Evolutionary conservation across 768 basidiomycete species (phyloP).

Genomic region (Trametes cingulata): DNA sequence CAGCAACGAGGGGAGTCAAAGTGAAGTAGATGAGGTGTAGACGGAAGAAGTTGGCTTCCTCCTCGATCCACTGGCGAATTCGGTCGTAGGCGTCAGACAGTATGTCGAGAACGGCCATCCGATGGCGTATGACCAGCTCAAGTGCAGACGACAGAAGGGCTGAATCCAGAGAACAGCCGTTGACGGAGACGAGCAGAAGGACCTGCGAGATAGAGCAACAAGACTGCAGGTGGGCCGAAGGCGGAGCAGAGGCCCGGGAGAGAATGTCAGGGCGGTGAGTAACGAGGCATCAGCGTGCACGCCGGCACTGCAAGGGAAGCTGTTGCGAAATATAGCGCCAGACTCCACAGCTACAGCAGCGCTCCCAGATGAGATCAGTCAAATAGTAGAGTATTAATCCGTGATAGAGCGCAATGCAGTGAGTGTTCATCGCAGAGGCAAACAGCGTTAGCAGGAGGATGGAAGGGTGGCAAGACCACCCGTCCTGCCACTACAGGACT

Average conservation of each 20-base stretch:
- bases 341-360: not conserved
- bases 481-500: no score
- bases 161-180: not conserved
- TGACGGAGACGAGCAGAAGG: not conserved
- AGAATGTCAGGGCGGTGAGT: not conserved
- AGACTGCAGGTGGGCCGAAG: not conserved
- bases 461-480: no score
- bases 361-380: not conserved
- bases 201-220: not conserved
- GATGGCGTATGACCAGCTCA: not conserved
- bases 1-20: conserved; percentile 57
- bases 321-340: not conserved
- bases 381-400: not conserved
- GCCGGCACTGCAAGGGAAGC: not conserved
- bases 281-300: conserved; percentile 1
- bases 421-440: no score
- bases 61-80: conserved; percentile 20
- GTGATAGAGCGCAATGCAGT: not conserved
- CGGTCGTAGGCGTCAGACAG: conserved; percentile 6
- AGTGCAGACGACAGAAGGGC: not conserved
- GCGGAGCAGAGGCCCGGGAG: not conserved
- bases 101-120: conserved; percentile 13
- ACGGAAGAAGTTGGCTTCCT: conserved; percentile 53
- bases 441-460: no score
- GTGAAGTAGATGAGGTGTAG: conserved; percentile 52